Evolutionary conservation across 2,329 filamentous ascomycete genomes (phyloP).

Genomic region (Colletotrichum sojae): DNA sequence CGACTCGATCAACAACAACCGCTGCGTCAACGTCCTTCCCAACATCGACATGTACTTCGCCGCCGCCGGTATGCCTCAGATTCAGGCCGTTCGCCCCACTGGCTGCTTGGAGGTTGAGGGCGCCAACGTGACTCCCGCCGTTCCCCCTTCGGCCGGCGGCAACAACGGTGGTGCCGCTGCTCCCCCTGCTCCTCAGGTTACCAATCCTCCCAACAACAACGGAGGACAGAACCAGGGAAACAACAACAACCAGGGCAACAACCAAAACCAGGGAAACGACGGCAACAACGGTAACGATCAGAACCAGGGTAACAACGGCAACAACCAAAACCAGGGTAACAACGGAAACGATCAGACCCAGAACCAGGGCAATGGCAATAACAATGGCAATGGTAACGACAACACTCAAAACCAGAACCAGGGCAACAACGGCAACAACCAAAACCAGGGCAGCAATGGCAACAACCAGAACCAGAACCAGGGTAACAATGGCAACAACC

Average conservation of each 20-base stretch:
- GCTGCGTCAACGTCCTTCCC: conserved; percentile 44
- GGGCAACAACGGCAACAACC: conserved; percentile 6
- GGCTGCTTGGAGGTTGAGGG: conserved; percentile 43
- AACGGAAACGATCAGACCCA: neutral
- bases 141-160: neutral
- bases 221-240: neutral
- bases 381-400: conserved; percentile 1
- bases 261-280: conserved; percentile 2
- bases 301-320: neutral
- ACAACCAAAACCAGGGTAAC: conserved; percentile 2
- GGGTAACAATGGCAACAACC: neutral
- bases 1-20: conserved; percentile 43
- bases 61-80: conserved; percentile 39
- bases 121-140: conserved; percentile 27
- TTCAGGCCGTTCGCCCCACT: conserved; percentile 40
- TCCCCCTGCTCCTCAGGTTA: conserved; percentile 23
- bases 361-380: conserved; percentile 6
- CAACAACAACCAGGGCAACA: neutral
- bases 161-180: conserved; percentile 4
- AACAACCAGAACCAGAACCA: neutral
- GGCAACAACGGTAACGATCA: conserved; percentile 3
- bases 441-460: conserved; percentile 2
- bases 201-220: conserved; percentile 6
- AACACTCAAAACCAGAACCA: neutral
- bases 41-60: conserved; percentile 45